Evolutionary conservation across 2,329 filamentous ascomycete genomes (phyloP).

Genomic region (Phaeosphaeria sp.): DNA sequence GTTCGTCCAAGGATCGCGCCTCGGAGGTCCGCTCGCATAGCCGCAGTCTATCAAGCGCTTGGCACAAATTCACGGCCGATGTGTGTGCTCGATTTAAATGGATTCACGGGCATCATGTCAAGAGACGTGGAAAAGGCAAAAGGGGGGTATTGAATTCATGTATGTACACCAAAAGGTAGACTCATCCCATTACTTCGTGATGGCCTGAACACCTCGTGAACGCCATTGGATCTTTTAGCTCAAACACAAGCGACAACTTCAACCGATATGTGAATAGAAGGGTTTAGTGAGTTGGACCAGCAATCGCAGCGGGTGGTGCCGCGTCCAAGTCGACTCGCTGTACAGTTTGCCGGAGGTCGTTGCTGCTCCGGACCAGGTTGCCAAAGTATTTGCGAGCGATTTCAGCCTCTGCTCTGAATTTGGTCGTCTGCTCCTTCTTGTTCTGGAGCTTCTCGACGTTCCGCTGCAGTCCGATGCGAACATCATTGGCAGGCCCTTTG

Average conservation of each 20-base stretch:
- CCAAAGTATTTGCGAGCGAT: slow-evolving; percentile 89
- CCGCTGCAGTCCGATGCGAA: slow-evolving; percentile 82
- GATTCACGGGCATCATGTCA: neutral
- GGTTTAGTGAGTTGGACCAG: slow-evolving; percentile 27
- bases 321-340: slow-evolving; percentile 61
- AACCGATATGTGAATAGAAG: neutral
- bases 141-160: slow-evolving; percentile 45
- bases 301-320: slow-evolving; percentile 52
- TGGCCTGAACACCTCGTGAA: slow-evolving; percentile 23
- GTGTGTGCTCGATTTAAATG: too few species aligned
- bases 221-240: slow-evolving; percentile 20
- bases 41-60: slow-evolving; percentile 11
- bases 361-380: slow-evolving; percentile 74
- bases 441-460: slow-evolving; percentile 82
- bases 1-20: slow-evolving; percentile 1
- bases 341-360: slow-evolving; percentile 58
- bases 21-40: slow-evolving; percentile 16
- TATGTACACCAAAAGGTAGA: slow-evolving; percentile 30
- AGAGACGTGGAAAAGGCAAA: slow-evolving; percentile 21
- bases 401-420: slow-evolving; percentile 82
- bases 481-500: slow-evolving; percentile 83
- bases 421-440: slow-evolving; percentile 82
- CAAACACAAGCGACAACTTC: slow-evolving; percentile 10
- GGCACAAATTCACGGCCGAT: neutral
- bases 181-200: slow-evolving; percentile 20